Evolutionary conservation across 1,284 basidiomycete genomes (phyloP).

Genomic region (Puccinia novopanici): DNA sequence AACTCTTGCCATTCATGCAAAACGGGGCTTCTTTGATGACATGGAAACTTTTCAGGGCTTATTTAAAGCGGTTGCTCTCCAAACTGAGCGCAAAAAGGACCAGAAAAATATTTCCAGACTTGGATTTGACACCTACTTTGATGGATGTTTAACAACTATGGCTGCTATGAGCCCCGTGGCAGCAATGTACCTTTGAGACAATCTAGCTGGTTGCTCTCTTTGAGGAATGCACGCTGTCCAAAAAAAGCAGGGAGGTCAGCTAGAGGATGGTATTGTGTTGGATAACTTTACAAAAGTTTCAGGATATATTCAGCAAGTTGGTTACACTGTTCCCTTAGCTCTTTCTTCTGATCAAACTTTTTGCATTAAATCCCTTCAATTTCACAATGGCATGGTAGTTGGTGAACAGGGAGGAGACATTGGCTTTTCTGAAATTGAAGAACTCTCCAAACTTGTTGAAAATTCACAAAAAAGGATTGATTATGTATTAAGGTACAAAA

Average conservation of each 20-base stretch:
- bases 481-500: conserved; percentile 13
- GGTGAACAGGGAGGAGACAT: conserved; percentile 34
- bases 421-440: background rate
- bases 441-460: background rate
- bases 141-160: no score
- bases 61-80: no score
- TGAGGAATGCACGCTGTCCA: background rate
- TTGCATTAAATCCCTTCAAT: conserved; percentile 8
- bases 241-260: conserved; percentile 4
- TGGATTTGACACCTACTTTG: no score
- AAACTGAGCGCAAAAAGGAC: no score
- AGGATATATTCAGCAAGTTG: background rate
- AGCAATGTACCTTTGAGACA: background rate
- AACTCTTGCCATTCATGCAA: no score
- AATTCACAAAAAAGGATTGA: background rate
- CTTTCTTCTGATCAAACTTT: conserved; percentile 22
- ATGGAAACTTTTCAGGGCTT: no score
- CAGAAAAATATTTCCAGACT: no score
- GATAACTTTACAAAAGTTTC: conserved; percentile 10
- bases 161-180: conserved; percentile 21
- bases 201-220: conserved; percentile 3
- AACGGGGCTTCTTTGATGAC: no score
- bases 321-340: conserved; percentile 17
- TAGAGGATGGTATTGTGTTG: conserved; percentile 12
- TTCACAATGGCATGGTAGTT: conserved; percentile 10